Evolutionary conservation across 2,329 filamentous ascomycete genomes (phyloP).

Genomic region (Xylariales sp.): DNA sequence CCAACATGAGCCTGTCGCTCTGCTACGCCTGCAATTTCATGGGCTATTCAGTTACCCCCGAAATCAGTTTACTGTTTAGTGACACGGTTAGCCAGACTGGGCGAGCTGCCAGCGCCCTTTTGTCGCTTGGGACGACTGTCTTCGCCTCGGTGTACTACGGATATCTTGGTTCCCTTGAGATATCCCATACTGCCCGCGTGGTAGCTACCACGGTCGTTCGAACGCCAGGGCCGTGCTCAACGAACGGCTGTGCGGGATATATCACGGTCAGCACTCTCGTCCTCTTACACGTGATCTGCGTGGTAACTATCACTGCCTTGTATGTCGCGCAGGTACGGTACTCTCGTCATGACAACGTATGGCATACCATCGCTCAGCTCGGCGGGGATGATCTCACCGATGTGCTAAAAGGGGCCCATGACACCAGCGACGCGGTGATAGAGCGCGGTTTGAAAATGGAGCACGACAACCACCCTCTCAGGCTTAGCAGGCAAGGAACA

Average conservation of each 20-base stretch:
- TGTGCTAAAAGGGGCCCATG: conserved; percentile 12
- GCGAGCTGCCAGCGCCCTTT: conserved; percentile 18
- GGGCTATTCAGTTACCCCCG: conserved; percentile 9
- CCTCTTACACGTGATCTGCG: conserved; percentile 22
- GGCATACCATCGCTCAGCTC: conserved; percentile 37
- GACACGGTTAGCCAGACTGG: conserved; percentile 4
- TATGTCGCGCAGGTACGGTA: conserved; percentile 27
- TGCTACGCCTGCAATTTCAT: conserved; percentile 4
- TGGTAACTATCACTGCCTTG: conserved; percentile 18
- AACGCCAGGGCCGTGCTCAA: conserved; percentile 8
- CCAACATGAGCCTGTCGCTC: background rate
- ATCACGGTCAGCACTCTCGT: conserved; percentile 23
- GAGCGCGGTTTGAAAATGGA: background rate
- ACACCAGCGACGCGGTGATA: conserved; percentile 12
- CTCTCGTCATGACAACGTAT: conserved; percentile 34
- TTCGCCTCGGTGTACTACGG: conserved; percentile 6
- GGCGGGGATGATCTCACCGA: conserved; percentile 18
- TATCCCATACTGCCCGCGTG: background rate
- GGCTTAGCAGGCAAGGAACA: no score
- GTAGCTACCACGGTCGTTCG: conserved; percentile 5
- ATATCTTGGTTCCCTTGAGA: conserved; percentile 5
- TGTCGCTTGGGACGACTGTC: conserved; percentile 1
- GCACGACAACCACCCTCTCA: background rate
- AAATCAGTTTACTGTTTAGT: conserved; percentile 11
- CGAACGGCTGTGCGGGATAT: conserved; percentile 27